phyloP scores from a whole-genome alignment of 306 rosid genomes.

The Cicer arietinum region DNA sequence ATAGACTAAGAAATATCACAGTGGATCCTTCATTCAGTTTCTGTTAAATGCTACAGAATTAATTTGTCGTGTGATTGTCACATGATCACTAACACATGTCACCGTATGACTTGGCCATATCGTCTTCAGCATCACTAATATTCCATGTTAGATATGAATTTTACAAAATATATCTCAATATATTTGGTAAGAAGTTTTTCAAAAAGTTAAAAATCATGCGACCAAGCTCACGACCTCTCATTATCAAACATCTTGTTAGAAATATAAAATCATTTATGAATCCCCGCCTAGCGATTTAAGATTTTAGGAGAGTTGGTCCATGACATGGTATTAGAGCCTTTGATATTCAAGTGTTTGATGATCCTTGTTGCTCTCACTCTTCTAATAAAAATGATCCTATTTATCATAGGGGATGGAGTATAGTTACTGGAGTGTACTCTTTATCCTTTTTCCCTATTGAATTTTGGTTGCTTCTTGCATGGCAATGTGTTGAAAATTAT shows the following conservation, averaged over 20 bases:
- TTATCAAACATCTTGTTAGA: constrained; percentile 6
- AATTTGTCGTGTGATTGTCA: constrained; percentile 14
- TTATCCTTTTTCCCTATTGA: neutral
- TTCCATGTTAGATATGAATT: neutral
- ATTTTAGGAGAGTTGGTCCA: constrained; percentile 19
- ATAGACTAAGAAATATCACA: constrained; percentile 9
- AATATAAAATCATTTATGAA: neutral
- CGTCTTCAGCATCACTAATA: neutral
- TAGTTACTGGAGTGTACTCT: neutral
- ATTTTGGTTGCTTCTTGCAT: neutral
- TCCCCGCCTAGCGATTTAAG: constrained; percentile 3
- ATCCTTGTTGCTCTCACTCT: neutral
- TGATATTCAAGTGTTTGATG: neutral
- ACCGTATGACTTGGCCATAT: constrained; percentile 16
- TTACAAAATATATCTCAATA: neutral
- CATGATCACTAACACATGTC: neutral
- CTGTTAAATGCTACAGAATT: neutral
- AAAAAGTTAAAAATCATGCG: neutral
- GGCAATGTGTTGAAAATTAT: constrained; percentile 8
- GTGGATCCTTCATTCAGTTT: constrained; percentile 12
- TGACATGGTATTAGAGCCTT: neutral
- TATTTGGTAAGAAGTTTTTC: neutral
- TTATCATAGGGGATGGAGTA: neutral
- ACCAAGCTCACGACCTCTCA: neutral
- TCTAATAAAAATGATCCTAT: neutral